Base-by-base conservation (phyloP, 495 filamentous ascomycete genomes). In the Trichoderma reesei region DNA sequence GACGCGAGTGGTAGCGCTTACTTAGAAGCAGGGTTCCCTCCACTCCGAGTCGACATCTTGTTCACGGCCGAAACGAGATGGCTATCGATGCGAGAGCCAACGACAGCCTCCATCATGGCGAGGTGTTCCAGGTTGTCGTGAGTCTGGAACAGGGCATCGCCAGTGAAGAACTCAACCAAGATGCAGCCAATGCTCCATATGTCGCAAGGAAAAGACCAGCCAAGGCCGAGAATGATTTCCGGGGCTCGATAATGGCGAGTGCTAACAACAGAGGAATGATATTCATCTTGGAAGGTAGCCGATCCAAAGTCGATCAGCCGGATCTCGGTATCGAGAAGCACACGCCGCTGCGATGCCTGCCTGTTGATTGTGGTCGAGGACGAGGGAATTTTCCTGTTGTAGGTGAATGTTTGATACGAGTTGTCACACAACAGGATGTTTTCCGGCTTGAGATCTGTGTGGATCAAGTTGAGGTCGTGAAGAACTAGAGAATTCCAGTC, bases 111-210 rank as follows among this genome's bases (percentile, higher is more conserved):
- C 94, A 98, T 98, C 94, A 98, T 98, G n/a, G 92, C 94, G 56
- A 98, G 78, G 77, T 98, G 94, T 72, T 98, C 94, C 6, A 97
- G 83, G 68, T 98, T 98, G 77, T 98, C 94, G 70, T 98, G 94
- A 0, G 94, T 98, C 74, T 98, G 94, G 72, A 98, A 98, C 3
- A 98, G 78, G 18, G 95, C 94, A 75, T 98, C 95, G 3, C 95
- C 94, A 2, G 95, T 98, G 72, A 91, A 98, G 75, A 98, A 98
- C 68, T 98, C 94, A n/a, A 98, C 95, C 48, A 98, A 77, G 66
- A 98, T 98, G 69, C 94, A 98, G 7, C 95, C 95, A 61, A 98
- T 97, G 78, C 93, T 98, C 95, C 94, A 98, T 56, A 98, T 92
- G 70, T 98, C 94, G 71, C 95, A 98, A 0, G 94, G 93, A 72